phyloP scores from a whole-genome alignment of 768 basidiomycete species.

The Jaapia argillacea region DNA sequence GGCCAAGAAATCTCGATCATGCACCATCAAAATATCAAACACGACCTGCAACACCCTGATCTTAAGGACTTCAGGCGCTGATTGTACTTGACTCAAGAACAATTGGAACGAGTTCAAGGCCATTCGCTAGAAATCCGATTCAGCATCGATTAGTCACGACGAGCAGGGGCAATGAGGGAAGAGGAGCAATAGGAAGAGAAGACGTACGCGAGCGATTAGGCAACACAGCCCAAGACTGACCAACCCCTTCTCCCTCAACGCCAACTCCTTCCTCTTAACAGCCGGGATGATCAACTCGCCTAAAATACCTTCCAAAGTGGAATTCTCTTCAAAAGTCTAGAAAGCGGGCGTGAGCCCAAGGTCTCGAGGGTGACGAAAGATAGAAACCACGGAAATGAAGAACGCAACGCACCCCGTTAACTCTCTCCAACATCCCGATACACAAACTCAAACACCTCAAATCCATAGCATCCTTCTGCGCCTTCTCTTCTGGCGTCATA shows the following conservation, averaged over 20 bases:
- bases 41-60: constrained; percentile 66
- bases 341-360: not conserved
- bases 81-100: constrained; percentile 67
- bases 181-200: not conserved
- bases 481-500: constrained; percentile 51
- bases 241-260: constrained; percentile 72
- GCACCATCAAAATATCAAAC: constrained; percentile 83
- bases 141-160: not conserved
- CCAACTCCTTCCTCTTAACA: constrained; percentile 79
- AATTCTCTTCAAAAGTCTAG: constrained; percentile 58
- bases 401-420: constrained; percentile 56
- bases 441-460: constrained; percentile 67
- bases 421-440: constrained; percentile 78
- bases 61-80: constrained; percentile 55
- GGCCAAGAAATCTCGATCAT: constrained; percentile 57
- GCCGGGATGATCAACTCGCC: constrained; percentile 87
- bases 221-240: constrained; percentile 77
- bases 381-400: not conserved
- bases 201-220: constrained; percentile 63
- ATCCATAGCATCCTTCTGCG: constrained; percentile 52
- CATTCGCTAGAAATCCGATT: constrained; percentile 43
- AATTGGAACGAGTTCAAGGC: constrained; percentile 62
- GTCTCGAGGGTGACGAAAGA: constrained; percentile 10
- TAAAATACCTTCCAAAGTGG: constrained; percentile 54
- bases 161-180: not conserved